A percentile compares a stretch with the other conserved stretches of the same genome.
Evolutionary conservation across 2,329 filamentous ascomycete species (phyloP).

Genomic region (Arthrobotrys conoides): DNA sequence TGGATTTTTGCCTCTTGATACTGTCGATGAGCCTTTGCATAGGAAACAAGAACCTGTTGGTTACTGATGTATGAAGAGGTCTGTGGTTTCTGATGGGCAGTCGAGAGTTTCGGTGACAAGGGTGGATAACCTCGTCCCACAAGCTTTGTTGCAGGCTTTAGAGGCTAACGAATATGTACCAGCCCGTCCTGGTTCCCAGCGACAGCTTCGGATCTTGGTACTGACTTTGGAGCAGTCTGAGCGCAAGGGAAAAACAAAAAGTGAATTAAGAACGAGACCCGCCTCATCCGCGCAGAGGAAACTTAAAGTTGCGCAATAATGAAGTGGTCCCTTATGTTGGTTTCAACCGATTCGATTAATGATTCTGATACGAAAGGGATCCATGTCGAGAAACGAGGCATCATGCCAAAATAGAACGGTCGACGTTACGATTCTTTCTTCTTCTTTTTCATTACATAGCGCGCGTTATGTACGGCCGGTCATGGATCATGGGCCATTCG

Average conservation of each 20-base stretch:
- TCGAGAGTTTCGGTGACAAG: constrained; percentile 38
- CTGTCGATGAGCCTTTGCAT: constrained; percentile 24
- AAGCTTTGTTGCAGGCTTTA: constrained; percentile 42
- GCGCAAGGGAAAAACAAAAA: constrained; percentile 34
- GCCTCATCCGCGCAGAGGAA: constrained; percentile 53
- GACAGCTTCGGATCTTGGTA: constrained; percentile 61
- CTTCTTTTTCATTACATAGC: constrained; percentile 1
- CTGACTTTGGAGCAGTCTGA: constrained; percentile 29
- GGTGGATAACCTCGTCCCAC: constrained; percentile 42
- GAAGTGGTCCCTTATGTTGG: constrained; percentile 32
- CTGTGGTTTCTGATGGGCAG: constrained; percentile 60
- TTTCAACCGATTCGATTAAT: constrained; percentile 31
- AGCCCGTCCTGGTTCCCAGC: constrained; percentile 26
- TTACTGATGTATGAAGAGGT: constrained; percentile 39
- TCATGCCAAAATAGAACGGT: constrained; percentile 23
- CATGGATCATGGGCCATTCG: constrained; percentile 33
- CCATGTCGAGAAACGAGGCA: constrained; percentile 39
- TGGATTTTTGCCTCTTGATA: constrained; percentile 15
- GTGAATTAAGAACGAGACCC: constrained; percentile 47
- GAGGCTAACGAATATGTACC: constrained; percentile 28
- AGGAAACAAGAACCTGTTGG: neutral
- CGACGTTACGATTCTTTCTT: constrained; percentile 19
- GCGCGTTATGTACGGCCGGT: constrained; percentile 7
- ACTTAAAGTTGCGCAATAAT: constrained; percentile 58
- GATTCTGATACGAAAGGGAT: constrained; percentile 27